Conservation (phyloP, 2,329 filamentous ascomycete genomes). For the Neurospora sp. region DNA sequence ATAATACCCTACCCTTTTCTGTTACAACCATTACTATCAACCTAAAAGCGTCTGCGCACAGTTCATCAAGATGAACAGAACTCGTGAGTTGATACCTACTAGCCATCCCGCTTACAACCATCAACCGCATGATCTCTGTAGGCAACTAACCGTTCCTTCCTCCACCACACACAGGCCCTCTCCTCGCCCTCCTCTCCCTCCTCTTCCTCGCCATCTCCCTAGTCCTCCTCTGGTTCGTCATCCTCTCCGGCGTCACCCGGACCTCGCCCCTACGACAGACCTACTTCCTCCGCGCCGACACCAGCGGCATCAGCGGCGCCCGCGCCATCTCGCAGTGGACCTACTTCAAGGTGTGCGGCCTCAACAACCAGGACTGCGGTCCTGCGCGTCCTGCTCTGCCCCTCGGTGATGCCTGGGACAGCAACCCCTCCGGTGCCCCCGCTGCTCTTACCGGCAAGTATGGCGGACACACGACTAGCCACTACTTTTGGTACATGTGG, state of each 20-base stretch:
- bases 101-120: neutral
- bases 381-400: conserved; percentile 51
- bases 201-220: conserved; percentile 41
- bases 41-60: neutral
- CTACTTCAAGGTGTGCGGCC: conserved; percentile 75
- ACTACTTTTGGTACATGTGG: conserved; percentile 70
- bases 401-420: conserved; percentile 61
- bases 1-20: neutral
- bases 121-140: neutral
- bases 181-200: conserved; percentile 33
- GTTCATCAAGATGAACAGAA: neutral
- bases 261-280: conserved; percentile 57
- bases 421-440: conserved; percentile 34
- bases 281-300: conserved; percentile 80
- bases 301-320: conserved; percentile 60
- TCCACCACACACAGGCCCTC: conserved; percentile 27
- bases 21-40: neutral
- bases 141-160: neutral
- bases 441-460: conserved; percentile 39
- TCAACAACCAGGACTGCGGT: conserved; percentile 55
- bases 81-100: neutral
- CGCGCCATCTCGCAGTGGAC: conserved; percentile 71
- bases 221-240: conserved; percentile 48
- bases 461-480: conserved; percentile 44
- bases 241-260: conserved; percentile 43